A percentile compares a stretch with the other conserved stretches of the same genome.
These are phyloP conservation scores for Monosporozyma siamensis DNA, from an alignment of 805 yeast genomes.

Conservation along the genomic window DNA sequence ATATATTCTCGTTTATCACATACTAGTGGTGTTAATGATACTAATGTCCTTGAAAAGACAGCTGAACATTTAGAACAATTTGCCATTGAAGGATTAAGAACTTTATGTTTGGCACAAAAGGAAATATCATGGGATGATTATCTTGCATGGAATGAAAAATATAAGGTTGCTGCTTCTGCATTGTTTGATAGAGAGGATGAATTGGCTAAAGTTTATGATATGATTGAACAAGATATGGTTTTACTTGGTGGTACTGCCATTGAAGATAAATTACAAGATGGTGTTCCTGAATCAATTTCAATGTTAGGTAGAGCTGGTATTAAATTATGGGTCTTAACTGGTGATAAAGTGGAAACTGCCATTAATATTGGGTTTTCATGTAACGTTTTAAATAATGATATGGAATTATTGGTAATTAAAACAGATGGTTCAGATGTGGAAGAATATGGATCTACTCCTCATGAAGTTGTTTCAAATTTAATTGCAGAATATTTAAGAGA, in stretches of 20 bases:
- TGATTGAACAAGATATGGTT: slow-evolving; percentile 55
- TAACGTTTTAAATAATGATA: slow-evolving; percentile 63
- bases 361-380: slow-evolving; percentile 83
- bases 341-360: slow-evolving; percentile 85
- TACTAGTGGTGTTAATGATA: slow-evolving; percentile 32
- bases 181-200: slow-evolving; percentile 55
- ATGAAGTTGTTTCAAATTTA: slow-evolving; percentile 37
- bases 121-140: slow-evolving; percentile 57
- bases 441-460: slow-evolving; percentile 34
- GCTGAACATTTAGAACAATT: slow-evolving; percentile 67
- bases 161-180: slow-evolving; percentile 57
- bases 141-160: slow-evolving; percentile 51
- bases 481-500: slow-evolving; percentile 44
- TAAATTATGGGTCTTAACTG: slow-evolving; percentile 79
- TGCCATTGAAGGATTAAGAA: slow-evolving; percentile 79
- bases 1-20: slow-evolving; percentile 56
- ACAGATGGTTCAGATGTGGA: slow-evolving; percentile 42
- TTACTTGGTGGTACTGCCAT: slow-evolving; percentile 81
- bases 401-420: slow-evolving; percentile 58
- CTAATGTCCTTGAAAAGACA: slow-evolving; percentile 46
- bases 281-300: slow-evolving; percentile 76
- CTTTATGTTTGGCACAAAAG: slow-evolving; percentile 69
- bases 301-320: slow-evolving; percentile 68
- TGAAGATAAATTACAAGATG: slow-evolving; percentile 78
- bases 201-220: slow-evolving; percentile 66